phyloP scores from a whole-genome alignment of 129 eudicot species.

The Artemisia argyi region DNA sequence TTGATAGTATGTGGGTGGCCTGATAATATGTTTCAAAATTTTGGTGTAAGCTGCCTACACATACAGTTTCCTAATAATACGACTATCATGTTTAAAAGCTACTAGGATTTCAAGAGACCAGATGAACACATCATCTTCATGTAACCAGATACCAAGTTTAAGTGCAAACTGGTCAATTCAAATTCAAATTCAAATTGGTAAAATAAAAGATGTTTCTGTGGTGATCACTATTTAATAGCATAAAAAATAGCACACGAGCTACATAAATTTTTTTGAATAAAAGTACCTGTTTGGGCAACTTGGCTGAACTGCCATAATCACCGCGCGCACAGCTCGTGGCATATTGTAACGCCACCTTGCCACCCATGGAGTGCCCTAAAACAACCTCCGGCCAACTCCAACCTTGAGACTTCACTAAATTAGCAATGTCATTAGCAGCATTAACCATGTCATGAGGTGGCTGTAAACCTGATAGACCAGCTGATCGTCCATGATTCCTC shows the following conservation, averaged over 20 bases:
- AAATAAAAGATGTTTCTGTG: no score
- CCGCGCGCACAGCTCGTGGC: constrained; percentile 78
- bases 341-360: constrained; percentile 88
- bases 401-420: constrained; percentile 60
- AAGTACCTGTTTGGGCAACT: constrained; percentile 83
- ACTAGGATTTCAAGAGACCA: no score
- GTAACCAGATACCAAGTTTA: no score
- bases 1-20: no score
- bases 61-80: no score
- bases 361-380: constrained; percentile 96
- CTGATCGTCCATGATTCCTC: constrained; percentile 95
- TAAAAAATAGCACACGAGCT: background rate
- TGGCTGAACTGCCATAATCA: constrained; percentile 60
- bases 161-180: no score
- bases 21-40: no score
- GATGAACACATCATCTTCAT: no score
- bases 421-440: constrained; percentile 84
- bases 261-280: background rate
- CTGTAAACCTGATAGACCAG: constrained; percentile 50
- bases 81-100: no score
- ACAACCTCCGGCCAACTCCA: constrained; percentile 96
- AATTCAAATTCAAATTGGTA: no score
- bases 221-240: background rate
- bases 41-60: no score
- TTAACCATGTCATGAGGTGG: constrained; percentile 78